Base-by-base conservation (phyloP, 805 yeast species). In the Lachancea mirantina region DNA sequence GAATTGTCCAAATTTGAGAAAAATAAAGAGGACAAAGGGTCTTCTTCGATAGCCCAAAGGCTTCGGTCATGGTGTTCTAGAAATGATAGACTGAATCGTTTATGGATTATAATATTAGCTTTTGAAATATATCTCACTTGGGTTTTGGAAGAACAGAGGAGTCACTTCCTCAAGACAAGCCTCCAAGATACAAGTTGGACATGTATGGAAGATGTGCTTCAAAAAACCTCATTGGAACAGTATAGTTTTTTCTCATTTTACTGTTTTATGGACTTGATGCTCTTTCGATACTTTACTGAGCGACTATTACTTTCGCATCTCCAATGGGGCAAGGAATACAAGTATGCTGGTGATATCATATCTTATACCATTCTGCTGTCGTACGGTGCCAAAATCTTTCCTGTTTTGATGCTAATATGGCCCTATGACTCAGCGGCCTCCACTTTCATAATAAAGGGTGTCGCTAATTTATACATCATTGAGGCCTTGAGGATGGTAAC, bases 321-420 rank as follows among this genome's bases (percentile, higher is more conserved):
- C 28, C 24, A 42, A n/a, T 62, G 68, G 67, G 47, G 49, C 1
- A 44, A 45, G 2, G 36, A 45, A 23, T 33, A 49, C 10, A 39
- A 38, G 30, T 40, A 41, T 14, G 44, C 49, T n/a, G 46, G 29
- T 21, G 36, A 25, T 43, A 56, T 31, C 52, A 55, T 88, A 11
- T 68, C 85, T 1, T 68, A 78, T 7, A 80, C 95, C 0, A 67
- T 87, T 1, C 52, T 88, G 27, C 68, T 87, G 5, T 78, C 96
- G 0, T 76, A 84, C 26, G 75, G 84, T 1, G 78, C 89, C 23
- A 84, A 82, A 50, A 64, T 89, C 14, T 78, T 89, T 41, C 98
- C 98, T 0, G 80, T 92, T 13, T 66, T 92, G 20, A 89, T 89
- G 88, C 65, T 92, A 19, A 89, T 92, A 21, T 92, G 99, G 99